Conservation (phyloP, 2,329 filamentous ascomycete species). For the Exophiala sideris region DNA sequence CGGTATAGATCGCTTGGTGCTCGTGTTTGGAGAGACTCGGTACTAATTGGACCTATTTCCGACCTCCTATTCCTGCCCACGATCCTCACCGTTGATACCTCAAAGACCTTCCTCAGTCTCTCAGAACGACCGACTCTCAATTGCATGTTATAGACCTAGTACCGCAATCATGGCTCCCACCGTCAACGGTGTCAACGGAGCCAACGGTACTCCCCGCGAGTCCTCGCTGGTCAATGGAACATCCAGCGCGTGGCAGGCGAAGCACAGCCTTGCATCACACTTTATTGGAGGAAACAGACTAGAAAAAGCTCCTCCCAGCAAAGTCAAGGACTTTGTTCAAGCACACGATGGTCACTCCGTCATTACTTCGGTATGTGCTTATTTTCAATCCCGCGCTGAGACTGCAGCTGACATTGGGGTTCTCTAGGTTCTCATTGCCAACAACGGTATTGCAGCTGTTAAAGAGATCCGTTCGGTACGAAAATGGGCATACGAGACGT, state of each 20-base stretch:
- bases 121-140: constrained; percentile 2
- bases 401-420: constrained; percentile 21
- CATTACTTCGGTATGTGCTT: constrained; percentile 80
- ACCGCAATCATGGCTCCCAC: constrained; percentile 36
- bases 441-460: constrained; percentile 99
- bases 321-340: constrained; percentile 94
- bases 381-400: neutral
- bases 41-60: constrained; percentile 26
- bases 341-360: constrained; percentile 90
- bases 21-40: constrained; percentile 15
- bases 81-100: constrained; percentile 1
- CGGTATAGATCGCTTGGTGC: constrained; percentile 17
- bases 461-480: constrained; percentile 98
- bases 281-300: constrained; percentile 95
- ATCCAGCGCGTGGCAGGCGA: constrained; percentile 68
- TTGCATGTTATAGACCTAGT: constrained; percentile 29
- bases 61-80: constrained; percentile 23
- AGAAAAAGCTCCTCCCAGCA: constrained; percentile 73
- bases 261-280: constrained; percentile 80
- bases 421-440: constrained; percentile 87
- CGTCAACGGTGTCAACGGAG: constrained; percentile 29
- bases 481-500: constrained; percentile 99
- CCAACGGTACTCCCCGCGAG: constrained; percentile 33
- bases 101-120: neutral
- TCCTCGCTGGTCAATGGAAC: constrained; percentile 47